Evolutionary conservation across 257 asterid genomes (phyloP).

Genomic region (Orobanche coerulescens): DNA sequence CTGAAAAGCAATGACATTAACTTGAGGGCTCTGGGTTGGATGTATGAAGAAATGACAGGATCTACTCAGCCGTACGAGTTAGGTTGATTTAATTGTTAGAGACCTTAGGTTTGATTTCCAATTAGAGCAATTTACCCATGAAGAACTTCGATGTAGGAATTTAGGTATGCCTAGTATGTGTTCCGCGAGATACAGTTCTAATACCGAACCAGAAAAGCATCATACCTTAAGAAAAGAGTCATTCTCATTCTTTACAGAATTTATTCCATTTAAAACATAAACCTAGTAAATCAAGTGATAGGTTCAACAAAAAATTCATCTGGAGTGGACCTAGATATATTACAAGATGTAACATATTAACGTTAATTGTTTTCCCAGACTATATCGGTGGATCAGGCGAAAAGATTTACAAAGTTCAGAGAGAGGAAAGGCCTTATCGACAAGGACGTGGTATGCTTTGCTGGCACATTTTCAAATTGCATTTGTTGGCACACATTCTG

Average conservation of each 20-base stretch:
- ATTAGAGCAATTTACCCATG: background rate
- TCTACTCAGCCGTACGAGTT: background rate
- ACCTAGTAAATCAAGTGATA: slow-evolving; percentile 1
- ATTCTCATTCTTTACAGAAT: slow-evolving; percentile 8
- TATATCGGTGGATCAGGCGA: slow-evolving; percentile 75
- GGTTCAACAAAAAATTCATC: background rate
- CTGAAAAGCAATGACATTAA: background rate
- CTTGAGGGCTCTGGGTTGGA: slow-evolving; percentile 9
- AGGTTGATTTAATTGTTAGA: slow-evolving; percentile 3
- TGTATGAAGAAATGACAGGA: slow-evolving; percentile 10
- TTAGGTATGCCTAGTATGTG: background rate
- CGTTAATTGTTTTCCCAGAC: slow-evolving; percentile 39
- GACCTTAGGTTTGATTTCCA: background rate
- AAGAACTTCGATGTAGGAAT: background rate
- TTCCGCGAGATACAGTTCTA: slow-evolving; percentile 16
- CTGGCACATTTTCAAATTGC: slow-evolving; percentile 6
- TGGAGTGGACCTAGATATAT: slow-evolving; percentile 16
- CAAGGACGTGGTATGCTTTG: slow-evolving; percentile 84
- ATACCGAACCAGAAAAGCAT: slow-evolving; percentile 3
- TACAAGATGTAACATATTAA: slow-evolving; percentile 13
- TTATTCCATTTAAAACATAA: slow-evolving; percentile 6
- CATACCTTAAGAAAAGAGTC: background rate
- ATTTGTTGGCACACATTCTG: background rate
- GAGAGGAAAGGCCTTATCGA: slow-evolving; percentile 97
- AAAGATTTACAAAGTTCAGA: slow-evolving; percentile 84